Conservation (phyloP, 2,329 filamentous ascomycete species). For the Aspergillus tubingensis region DNA sequence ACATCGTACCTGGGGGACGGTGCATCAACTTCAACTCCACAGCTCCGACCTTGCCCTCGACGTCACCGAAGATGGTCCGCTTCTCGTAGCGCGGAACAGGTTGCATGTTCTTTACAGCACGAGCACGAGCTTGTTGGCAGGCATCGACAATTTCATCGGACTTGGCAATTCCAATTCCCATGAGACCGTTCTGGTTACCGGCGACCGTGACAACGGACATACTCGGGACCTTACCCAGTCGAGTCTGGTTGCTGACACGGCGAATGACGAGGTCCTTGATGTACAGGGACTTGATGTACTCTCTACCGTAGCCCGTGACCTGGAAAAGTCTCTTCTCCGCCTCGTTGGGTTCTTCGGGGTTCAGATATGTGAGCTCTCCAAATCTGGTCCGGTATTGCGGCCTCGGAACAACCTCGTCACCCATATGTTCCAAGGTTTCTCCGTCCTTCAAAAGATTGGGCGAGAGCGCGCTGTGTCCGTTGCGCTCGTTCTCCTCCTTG, state of each 20-base stretch:
- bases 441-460: conserved; percentile 54
- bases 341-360: conserved; percentile 38
- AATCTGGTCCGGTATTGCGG: conserved; percentile 26
- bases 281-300: conserved; percentile 56
- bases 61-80: conserved; percentile 84
- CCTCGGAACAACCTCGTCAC: conserved; percentile 17
- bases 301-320: conserved; percentile 56
- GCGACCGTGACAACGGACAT: conserved; percentile 76
- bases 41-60: conserved; percentile 83
- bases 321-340: conserved; percentile 55
- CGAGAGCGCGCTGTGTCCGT: conserved; percentile 52
- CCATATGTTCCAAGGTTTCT: conserved; percentile 32
- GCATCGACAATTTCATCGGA: conserved; percentile 72
- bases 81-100: conserved; percentile 91
- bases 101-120: conserved; percentile 87
- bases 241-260: conserved; percentile 85
- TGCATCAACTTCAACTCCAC: conserved; percentile 78
- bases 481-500: conserved; percentile 52
- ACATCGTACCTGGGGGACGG: conserved; percentile 77
- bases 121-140: conserved; percentile 69
- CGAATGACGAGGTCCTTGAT: conserved; percentile 74
- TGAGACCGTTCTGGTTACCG: conserved; percentile 80
- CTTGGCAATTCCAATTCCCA: conserved; percentile 91
- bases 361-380: conserved; percentile 14
- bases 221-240: conserved; percentile 87